Conservation (phyloP, 768 basidiomycete species). For the Russula brevipes region DNA sequence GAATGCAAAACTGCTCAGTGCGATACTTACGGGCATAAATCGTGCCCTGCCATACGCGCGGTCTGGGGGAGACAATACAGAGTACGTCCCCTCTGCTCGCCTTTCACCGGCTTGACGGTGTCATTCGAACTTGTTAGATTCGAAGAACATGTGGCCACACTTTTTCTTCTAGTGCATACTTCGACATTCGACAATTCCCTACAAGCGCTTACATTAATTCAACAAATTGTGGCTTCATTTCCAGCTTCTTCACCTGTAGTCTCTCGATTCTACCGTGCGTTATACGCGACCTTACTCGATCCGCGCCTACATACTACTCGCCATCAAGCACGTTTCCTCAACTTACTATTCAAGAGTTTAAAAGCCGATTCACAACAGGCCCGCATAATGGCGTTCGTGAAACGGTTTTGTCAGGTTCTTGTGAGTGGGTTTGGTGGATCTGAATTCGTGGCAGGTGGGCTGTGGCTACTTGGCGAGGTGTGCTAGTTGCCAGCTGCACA, state of each 20-base stretch:
- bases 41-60: constrained; percentile 92
- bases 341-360: constrained; percentile 70
- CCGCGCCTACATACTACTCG: constrained; percentile 71
- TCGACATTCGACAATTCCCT: constrained; percentile 97
- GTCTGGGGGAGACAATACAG: constrained; percentile 59
- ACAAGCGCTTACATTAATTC: constrained; percentile 84
- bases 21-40: constrained; percentile 90
- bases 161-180: constrained; percentile 91
- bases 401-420: constrained; percentile 35
- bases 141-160: constrained; percentile 81
- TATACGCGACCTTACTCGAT: constrained; percentile 89
- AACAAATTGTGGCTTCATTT: constrained; percentile 67
- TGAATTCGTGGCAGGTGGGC: constrained; percentile 8
- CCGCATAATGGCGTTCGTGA: constrained; percentile 8
- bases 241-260: constrained; percentile 41
- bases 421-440: constrained; percentile 5
- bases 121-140: constrained; percentile 45
- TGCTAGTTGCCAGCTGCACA: neutral
- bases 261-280: constrained; percentile 70
- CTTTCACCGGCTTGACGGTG: neutral
- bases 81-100: constrained; percentile 40
- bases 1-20: constrained; percentile 79
- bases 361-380: constrained; percentile 1
- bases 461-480: constrained; percentile 73
- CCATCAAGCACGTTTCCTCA: constrained; percentile 97